These are phyloP conservation scores for Ochetophila trinervis DNA, from an alignment of 306 rosid species.

Conservation along the genomic window DNA sequence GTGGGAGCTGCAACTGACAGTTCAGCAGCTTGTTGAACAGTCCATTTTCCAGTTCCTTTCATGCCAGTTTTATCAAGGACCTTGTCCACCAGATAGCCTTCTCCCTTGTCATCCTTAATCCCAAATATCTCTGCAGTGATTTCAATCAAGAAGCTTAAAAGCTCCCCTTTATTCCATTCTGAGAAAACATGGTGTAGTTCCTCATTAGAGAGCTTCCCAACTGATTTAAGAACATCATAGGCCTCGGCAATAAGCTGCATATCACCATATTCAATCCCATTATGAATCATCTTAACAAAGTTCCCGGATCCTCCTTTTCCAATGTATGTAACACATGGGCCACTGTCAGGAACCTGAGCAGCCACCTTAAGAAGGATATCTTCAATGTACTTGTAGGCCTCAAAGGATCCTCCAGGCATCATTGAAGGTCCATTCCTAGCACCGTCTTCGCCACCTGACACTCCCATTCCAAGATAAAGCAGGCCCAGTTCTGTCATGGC, in stretches of 20 bases:
- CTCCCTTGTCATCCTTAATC: slow-evolving; percentile 57
- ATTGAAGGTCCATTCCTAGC: slow-evolving; percentile 38
- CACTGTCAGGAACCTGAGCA: slow-evolving; percentile 43
- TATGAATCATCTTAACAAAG: slow-evolving; percentile 40
- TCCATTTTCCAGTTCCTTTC: slow-evolving; percentile 90
- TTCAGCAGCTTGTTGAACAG: slow-evolving; percentile 83
- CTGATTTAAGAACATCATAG: slow-evolving; percentile 35
- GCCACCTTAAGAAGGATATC: slow-evolving; percentile 44
- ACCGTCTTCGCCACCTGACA: slow-evolving; percentile 40
- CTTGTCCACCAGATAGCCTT: slow-evolving; percentile 71
- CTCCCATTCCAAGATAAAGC: slow-evolving; percentile 43
- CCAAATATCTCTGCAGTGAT: slow-evolving; percentile 59
- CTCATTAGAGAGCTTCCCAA: slow-evolving; percentile 36
- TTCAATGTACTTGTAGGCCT: slow-evolving; percentile 37
- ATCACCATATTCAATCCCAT: slow-evolving; percentile 39
- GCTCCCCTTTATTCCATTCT: slow-evolving; percentile 42
- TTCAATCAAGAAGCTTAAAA: slow-evolving; percentile 39
- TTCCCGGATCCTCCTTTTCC: slow-evolving; percentile 36
- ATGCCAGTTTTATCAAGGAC: slow-evolving; percentile 75
- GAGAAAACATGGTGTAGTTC: slow-evolving; percentile 36
- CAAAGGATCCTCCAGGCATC: slow-evolving; percentile 45
- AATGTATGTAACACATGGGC: slow-evolving; percentile 37
- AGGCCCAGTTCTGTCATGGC: slow-evolving; percentile 37
- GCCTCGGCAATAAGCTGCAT: slow-evolving; percentile 45
- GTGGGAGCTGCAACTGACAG: slow-evolving; percentile 72